Evolutionary conservation across 371 early-diverging fungal species (phyloP), one percentile per base, ranked within the genome.

Genomic region (Rhizopus delemar): DNA sequence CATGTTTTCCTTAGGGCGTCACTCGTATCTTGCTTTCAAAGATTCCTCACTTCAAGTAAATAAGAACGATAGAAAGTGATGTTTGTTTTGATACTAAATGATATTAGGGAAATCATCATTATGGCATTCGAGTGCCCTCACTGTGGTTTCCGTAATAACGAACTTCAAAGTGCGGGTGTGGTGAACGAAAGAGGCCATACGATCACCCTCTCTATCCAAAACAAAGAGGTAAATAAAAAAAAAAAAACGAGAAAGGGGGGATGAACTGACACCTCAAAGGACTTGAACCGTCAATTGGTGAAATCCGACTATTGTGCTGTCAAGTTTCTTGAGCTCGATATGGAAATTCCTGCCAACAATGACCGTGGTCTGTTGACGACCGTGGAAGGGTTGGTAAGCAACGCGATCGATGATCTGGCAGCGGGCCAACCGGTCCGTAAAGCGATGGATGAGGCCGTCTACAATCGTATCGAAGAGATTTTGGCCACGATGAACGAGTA

Each of bases 71-170:
- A 36, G 8, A 41, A 36, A 8, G 13, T 15, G 2, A 16, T 15
- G n/a, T 41, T 39, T 31, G 16, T 9, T 16, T 33, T 41, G 22
- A n/a, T 45, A 15, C 5, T 13, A 15, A 22, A 15, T 5, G 9
- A 35, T 16, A 43, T 36, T 51, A 79, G 91, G 57, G 95, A 95
- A 60, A 84, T 97, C 41, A 88, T 96, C 54, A 67, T 97, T 36
- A 92, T 93, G 92, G 92, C 94, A 29, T 97, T 97, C 68, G 92
- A 95, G 66, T 97, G 97, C 70, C 87, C 90, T 41, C 94, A 95
- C 79, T 97, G 97, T 73, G 90, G 90, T 6, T 82, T 86, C 69
- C 81, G 81, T 58, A 94, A 94, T 75, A 97, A 93, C 73, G 95
- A 95, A 74, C 81, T 95, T 41, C 96, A 94, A 76, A 87, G 90